Evolutionary conservation across 192 early-diverging fungal genomes (phyloP), one percentile per base, ranked within the genome.

Genomic region (Gigaspora rosea): DNA sequence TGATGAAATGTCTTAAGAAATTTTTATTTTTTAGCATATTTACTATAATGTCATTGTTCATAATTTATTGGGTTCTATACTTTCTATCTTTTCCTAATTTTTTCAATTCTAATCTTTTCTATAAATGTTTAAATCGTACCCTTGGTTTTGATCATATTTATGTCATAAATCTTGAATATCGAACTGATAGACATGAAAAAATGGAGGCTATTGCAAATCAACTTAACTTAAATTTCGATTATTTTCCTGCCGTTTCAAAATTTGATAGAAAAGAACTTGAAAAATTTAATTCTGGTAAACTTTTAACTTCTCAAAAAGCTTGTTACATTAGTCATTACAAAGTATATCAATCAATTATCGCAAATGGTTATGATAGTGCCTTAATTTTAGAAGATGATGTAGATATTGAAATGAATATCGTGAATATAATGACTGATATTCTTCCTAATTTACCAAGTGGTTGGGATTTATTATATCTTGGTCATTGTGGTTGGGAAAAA

Each of bases 361-460:
- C 2, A 3, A 20, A 63, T 8, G 32, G 32, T 2, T 63, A 63
- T 63, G 13, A 63, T 13, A 36, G 12, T 63, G 12, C 61, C 13
- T 63, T 63, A 32, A 63, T 63, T 35, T 63, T 63, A 63, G 61
- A 63, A 63, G 61, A 63, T 35, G 61, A 63, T 63, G 32, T 63
- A 63, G 61, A 63, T 35, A 5, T 63, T 0, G 61, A 63, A 63
- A 35, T 35, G 12, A 13, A 35, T 35, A 63, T 63, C 3, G 13
- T 13, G 33, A 13, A 10, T 63, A n/a, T 56, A 56, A 15, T 35
- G 61, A 12, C 22, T 35, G 32, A 63, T 13, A 27, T 63, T 63
- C 13, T 33, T 13, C 61, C 9, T 63, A 0, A 35, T 33, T 35
- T 63, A 33, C 61, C 61, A 13, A 11, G 0, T 12, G 9, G 33